phyloP scores from a whole-genome alignment of 2,329 filamentous ascomycete species.

The Bipolaris bicolor region DNA sequence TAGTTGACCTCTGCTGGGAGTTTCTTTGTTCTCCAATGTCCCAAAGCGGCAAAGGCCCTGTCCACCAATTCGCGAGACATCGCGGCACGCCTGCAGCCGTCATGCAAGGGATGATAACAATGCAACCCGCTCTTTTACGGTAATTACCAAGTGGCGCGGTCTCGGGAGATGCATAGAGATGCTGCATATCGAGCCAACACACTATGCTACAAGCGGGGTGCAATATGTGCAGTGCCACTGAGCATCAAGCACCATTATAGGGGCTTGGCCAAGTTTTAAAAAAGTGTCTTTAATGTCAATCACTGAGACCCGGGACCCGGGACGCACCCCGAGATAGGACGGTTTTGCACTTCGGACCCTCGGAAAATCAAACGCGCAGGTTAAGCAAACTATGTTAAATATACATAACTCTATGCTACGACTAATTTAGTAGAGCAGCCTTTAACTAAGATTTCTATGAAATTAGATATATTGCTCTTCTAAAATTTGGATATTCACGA shows the following conservation, averaged over 20 bases:
- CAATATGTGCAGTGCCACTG: constrained; percentile 10
- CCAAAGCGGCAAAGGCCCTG: constrained; percentile 42
- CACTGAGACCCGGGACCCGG: no score
- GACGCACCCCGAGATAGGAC: no score
- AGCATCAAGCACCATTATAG: background rate
- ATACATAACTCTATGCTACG: no score
- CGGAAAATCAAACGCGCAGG: no score
- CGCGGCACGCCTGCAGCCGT: constrained; percentile 34
- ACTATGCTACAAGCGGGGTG: constrained; percentile 2
- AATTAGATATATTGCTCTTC: no score
- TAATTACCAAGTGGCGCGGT: constrained; percentile 23
- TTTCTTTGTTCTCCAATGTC: constrained; percentile 47
- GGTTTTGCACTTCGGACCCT: no score
- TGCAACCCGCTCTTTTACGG: constrained; percentile 28
- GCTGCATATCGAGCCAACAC: constrained; percentile 9
- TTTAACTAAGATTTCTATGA: no score
- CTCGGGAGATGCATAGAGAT: constrained; percentile 24
- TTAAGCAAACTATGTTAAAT: no score
- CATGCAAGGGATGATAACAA: constrained; percentile 47
- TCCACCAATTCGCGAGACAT: constrained; percentile 42
- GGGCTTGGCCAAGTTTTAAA: constrained; percentile 26
- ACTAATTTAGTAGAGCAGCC: no score
- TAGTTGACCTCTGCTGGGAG: constrained; percentile 35
- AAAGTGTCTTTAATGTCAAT: constrained; percentile 16
- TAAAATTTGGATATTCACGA: no score